Base-by-base conservation (phyloP, 2,329 filamentous ascomycete species). In the Ceratocystis alfenasii region DNA sequence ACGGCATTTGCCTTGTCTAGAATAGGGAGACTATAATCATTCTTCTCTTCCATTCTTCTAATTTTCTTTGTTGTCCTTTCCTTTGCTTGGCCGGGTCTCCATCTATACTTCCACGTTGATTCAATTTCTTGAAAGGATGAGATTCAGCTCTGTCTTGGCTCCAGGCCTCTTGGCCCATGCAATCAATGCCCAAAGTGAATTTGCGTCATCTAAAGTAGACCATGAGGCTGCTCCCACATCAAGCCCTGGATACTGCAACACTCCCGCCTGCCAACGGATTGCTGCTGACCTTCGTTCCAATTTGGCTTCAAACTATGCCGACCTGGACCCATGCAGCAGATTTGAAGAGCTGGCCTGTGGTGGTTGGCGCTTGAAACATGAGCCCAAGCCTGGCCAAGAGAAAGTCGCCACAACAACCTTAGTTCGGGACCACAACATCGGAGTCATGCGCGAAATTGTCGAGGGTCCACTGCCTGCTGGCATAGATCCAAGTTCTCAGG, bases 291-390 rank as follows among this genome's bases (percentile, higher is more conserved):
- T 74, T 10, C 66, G 74, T 0, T 70, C 70, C 25, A 72, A 70
- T 10, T 66, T 75, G 0, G 70, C 73, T 1, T 68, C 70, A 7
- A 69, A 84, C 63, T 85, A 87, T 73, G 77, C 81, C 67, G 74
- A 82, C 1, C 76, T 89, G 46, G 85, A 89, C 71, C 82, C 87
- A 1, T 90, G 87, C 70, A 80, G 78, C n/a, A 75, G 88, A 70
- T 90, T 90, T 68, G 84, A 88, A 67, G 78, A 85, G 72, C 80
- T 85, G 65, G 84, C 84, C 25, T 89, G 87, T 70, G 85, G 84
- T 65, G 86, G 86, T 8, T 89, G 86, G 81, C 77, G 80, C 64
- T 78, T 83, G 28, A 78, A 77, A 10, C 82, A 88, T 74, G 85
- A 88, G 70, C 79, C 88, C 66, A 81, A 86, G 1, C 76, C 83